Percentiles rank a stretch among this genome's conserved stretches.
Evolutionary conservation across 2,329 filamentous ascomycete species (phyloP).

Genomic region (Pezicula carpinea): DNA sequence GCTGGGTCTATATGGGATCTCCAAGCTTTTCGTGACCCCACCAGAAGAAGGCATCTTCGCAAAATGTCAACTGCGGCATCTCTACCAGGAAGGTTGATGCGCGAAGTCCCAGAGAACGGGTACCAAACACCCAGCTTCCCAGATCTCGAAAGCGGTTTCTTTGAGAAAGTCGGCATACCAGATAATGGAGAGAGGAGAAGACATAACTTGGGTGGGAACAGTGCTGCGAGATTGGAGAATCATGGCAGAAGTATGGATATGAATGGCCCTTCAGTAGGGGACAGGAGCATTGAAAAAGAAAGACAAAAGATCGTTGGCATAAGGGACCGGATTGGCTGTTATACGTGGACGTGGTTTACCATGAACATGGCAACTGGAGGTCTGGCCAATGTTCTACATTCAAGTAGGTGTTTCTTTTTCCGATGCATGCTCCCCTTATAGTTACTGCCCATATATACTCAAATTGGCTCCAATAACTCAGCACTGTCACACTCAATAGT

Average conservation of each 20-base stretch:
- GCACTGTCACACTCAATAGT: no score
- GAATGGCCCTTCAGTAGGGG: background rate
- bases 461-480: no score
- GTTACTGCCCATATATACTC: no score
- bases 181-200: constrained; percentile 7
- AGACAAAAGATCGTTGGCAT: constrained; percentile 35
- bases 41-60: constrained; percentile 41
- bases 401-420: constrained; percentile 35
- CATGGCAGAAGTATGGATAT: background rate
- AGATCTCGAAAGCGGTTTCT: constrained; percentile 6
- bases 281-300: constrained; percentile 14
- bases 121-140: constrained; percentile 33
- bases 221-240: background rate
- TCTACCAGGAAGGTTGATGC: constrained; percentile 23
- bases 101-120: constrained; percentile 17
- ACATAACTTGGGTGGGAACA: background rate
- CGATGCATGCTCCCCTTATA: no score
- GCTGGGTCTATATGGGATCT: constrained; percentile 43
- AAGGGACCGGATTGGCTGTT: constrained; percentile 46
- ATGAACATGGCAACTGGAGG: constrained; percentile 47
- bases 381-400: constrained; percentile 49
- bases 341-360: constrained; percentile 75
- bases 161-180: constrained; percentile 5
- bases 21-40: constrained; percentile 41
- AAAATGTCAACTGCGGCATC: constrained; percentile 24